Conservation (phyloP, 352 stramenopile genomes). For the Globisporangium echinulatum region DNA sequence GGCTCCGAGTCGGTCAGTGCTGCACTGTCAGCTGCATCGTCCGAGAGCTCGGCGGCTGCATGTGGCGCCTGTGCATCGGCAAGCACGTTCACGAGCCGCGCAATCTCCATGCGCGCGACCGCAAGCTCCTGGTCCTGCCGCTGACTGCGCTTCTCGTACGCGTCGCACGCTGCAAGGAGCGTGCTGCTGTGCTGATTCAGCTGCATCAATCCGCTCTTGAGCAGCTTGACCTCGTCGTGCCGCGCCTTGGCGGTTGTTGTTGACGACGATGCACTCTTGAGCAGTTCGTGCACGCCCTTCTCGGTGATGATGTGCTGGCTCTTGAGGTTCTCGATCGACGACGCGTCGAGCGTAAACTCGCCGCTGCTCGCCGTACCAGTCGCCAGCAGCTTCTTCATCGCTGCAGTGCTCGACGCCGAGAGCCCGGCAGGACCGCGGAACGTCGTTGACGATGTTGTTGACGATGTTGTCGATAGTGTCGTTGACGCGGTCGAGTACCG, state of each 20-base stretch:
- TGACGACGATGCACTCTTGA: slow-evolving; percentile 39
- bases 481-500: slow-evolving; percentile 10
- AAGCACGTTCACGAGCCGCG: slow-evolving; percentile 31
- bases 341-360: slow-evolving; percentile 38
- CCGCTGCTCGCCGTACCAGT: slow-evolving; percentile 18
- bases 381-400: slow-evolving; percentile 34
- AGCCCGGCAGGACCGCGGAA: slow-evolving; percentile 2
- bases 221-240: slow-evolving; percentile 43
- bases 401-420: slow-evolving; percentile 19
- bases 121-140: slow-evolving; percentile 42
- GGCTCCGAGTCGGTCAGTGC: slow-evolving; percentile 9
- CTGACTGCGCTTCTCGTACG: slow-evolving; percentile 33
- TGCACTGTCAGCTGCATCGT: slow-evolving; percentile 6
- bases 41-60: slow-evolving; percentile 4
- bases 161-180: slow-evolving; percentile 44
- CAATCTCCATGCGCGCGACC: slow-evolving; percentile 33
- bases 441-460: slow-evolving; percentile 21
- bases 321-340: slow-evolving; percentile 49
- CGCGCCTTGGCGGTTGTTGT: slow-evolving; percentile 19
- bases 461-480: slow-evolving; percentile 18
- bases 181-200: slow-evolving; percentile 34
- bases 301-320: slow-evolving; percentile 60
- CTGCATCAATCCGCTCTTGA: slow-evolving; percentile 38
- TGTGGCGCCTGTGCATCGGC: slow-evolving; percentile 14
- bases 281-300: slow-evolving; percentile 52